Base-by-base conservation (phyloP, 1,284 basidiomycete species). In the Austropuccinia psidii region DNA sequence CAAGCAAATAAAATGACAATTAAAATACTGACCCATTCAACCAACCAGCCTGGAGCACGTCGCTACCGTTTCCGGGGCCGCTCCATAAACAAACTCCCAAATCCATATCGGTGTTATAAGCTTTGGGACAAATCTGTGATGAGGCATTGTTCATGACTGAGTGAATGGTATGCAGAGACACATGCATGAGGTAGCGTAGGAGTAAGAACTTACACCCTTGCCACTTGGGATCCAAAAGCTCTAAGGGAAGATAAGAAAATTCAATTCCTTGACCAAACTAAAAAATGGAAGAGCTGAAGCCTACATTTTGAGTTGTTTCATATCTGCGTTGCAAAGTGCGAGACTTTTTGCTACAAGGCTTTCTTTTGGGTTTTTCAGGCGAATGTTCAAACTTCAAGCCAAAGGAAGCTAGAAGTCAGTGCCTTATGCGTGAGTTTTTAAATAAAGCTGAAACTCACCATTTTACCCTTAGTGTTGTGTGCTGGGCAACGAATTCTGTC, bases 11-110 rank as follows among this genome's bases (percentile, higher is more conserved):
- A 43, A 27, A 15, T 3, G 50, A 47, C 11, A n/a, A n/a, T 24
- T n/a, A 21, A 11, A 24, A n/a, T 9, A 29, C 69, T 8, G 21
- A 69, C 66, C 66, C 41, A 31, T 69, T 69, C 5, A 69, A 15
- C 66, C 66, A 69, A 57, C 66, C 66, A 47, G 66, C 66, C 3
- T 57, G 6, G 11, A 47, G 27, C 6, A 33, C 47, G 4, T 50
- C 37, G 1, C 33, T 33, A 13, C 2, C 43, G 37, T 47, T 33
- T 29, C 45, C 66, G n/a, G 66, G n/a, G 4, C 66, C 52, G 11
- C 52, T 58, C 66, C 66, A 69, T 4, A 69, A 54, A 45, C 66
- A 69, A 17, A 58, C 66, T 9, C 66, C 66, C 4, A 37, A 15
- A 17, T 45, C 43, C 4, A 13, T 37, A 19, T 50, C 47, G 2